phyloP scores from a whole-genome alignment of 768 basidiomycete genomes.

The Xerocomus spinulosus region DNA sequence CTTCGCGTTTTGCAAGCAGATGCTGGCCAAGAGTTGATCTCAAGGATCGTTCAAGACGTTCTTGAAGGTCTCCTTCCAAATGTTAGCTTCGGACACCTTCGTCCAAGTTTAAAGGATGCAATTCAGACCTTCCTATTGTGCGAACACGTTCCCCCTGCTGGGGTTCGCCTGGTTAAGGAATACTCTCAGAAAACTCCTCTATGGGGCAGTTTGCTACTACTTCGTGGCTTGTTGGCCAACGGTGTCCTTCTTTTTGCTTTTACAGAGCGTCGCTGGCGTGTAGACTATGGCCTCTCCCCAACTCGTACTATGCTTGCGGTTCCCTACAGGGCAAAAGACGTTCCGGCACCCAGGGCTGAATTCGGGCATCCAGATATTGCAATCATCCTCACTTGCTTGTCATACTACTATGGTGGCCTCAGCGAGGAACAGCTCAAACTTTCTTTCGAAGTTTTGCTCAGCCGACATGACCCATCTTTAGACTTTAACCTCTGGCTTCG shows the following conservation, averaged over 20 bases:
- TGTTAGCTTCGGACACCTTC: constrained; percentile 1
- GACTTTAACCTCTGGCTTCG: constrained; percentile 18
- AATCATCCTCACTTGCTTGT: constrained; percentile 10
- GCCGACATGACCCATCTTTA: constrained; percentile 16
- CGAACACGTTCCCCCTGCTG: not conserved
- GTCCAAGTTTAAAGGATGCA: constrained; percentile 1
- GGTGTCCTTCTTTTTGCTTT: constrained; percentile 19
- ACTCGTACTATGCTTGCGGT: constrained; percentile 20
- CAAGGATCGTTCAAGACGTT: constrained; percentile 5
- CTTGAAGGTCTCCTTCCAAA: constrained; percentile 4
- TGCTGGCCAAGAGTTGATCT: constrained; percentile 5
- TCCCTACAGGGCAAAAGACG: constrained; percentile 27
- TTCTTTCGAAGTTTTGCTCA: constrained; percentile 14
- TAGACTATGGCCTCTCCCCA: constrained; percentile 20
- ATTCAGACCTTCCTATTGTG: constrained; percentile 14
- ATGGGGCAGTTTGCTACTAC: constrained; percentile 21
- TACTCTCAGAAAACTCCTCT: not conserved
- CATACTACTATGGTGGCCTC: constrained; percentile 26
- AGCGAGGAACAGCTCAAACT: constrained; percentile 11
- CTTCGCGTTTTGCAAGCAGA: constrained; percentile 10
- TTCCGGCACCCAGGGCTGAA: constrained; percentile 21
- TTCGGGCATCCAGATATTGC: constrained; percentile 26
- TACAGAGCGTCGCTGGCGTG: constrained; percentile 22
- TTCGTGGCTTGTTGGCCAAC: constrained; percentile 29
- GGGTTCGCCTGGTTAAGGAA: not conserved